A percentile compares a stretch with the other conserved stretches of the same genome.
Conservation (phyloP, 441 rosid species). For the Arabidopsis lyrata region DNA sequence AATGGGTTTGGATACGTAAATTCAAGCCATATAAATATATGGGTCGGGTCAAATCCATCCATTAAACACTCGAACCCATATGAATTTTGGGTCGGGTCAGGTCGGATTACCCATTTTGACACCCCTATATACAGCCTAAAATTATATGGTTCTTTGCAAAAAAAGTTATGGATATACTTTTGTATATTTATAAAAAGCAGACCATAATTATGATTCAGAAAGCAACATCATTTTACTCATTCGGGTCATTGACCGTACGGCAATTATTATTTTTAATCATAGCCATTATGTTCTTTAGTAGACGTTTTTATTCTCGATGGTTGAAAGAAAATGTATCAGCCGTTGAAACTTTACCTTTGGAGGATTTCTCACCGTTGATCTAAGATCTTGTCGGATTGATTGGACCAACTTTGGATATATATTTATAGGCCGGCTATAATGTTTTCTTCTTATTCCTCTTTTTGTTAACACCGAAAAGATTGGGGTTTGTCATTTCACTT, state of each 20-base stretch:
- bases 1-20: too few relatives aligned
- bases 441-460: conserved; percentile 34
- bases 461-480: conserved; percentile 34
- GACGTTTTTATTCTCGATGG: conserved; percentile 4
- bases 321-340: conserved; percentile 9
- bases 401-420: conserved; percentile 36
- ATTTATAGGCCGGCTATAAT: conserved; percentile 44
- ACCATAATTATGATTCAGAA: conserved; percentile 22
- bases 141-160: too few relatives aligned
- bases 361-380: conserved; percentile 32
- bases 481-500: conserved; percentile 32
- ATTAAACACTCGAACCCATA: too few relatives aligned
- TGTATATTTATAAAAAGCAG: not conserved
- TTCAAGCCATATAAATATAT: too few relatives aligned
- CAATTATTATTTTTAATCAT: conserved; percentile 27
- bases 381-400: conserved; percentile 40
- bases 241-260: conserved; percentile 38
- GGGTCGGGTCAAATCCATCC: too few relatives aligned
- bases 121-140: too few relatives aligned
- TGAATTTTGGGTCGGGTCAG: too few relatives aligned
- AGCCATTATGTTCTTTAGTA: conserved; percentile 18
- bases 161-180: not conserved
- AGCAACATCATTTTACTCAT: conserved; percentile 36
- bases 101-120: too few relatives aligned
- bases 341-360: conserved; percentile 15